Conservation (phyloP, 2,329 filamentous ascomycete genomes). For the Sporothrix sp. region DNA sequence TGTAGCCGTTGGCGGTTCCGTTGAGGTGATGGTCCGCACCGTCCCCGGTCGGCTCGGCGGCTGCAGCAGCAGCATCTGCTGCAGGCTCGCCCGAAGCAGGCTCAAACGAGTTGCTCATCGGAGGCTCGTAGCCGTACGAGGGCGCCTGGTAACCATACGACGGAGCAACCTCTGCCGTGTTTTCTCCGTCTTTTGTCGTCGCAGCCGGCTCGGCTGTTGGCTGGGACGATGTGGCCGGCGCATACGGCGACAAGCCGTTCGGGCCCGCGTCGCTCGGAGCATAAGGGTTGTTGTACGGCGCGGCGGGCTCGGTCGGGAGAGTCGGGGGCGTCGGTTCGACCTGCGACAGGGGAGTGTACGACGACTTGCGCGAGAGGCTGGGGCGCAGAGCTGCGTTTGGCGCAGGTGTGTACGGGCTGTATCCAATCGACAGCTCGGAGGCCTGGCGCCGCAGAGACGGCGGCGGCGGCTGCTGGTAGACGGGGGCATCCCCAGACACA, state of each 20-base stretch:
- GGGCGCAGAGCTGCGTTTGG: not conserved
- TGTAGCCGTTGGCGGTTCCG: constrained; percentile 20
- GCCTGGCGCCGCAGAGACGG: constrained; percentile 20
- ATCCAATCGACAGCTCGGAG: constrained; percentile 29
- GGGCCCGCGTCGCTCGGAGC: constrained; percentile 3
- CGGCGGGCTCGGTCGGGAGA: not conserved
- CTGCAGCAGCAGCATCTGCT: not conserved
- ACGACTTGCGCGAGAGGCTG: constrained; percentile 20
- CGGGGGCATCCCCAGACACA: not conserved
- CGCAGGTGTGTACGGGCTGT: not conserved
- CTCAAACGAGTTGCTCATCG: constrained; percentile 27
- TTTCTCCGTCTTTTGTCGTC: too few relatives aligned
- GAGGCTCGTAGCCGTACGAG: constrained; percentile 44
- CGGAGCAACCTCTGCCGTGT: not conserved
- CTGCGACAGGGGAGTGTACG: constrained; percentile 20
- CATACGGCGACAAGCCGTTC: constrained; percentile 17
- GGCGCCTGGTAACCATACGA: constrained; percentile 33
- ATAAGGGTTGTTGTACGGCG: constrained; percentile 16
- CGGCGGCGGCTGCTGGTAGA: constrained; percentile 1
- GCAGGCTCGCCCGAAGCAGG: constrained; percentile 9
- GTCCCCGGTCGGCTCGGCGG: constrained; percentile 17
- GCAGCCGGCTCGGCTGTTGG: not conserved
- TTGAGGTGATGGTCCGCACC: constrained; percentile 4
- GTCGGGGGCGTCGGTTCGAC: constrained; percentile 8
- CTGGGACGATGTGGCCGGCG: constrained; percentile 6